phyloP scores from a whole-genome alignment of 2,329 filamentous ascomycete species.

The Xylariaceae sp. region DNA sequence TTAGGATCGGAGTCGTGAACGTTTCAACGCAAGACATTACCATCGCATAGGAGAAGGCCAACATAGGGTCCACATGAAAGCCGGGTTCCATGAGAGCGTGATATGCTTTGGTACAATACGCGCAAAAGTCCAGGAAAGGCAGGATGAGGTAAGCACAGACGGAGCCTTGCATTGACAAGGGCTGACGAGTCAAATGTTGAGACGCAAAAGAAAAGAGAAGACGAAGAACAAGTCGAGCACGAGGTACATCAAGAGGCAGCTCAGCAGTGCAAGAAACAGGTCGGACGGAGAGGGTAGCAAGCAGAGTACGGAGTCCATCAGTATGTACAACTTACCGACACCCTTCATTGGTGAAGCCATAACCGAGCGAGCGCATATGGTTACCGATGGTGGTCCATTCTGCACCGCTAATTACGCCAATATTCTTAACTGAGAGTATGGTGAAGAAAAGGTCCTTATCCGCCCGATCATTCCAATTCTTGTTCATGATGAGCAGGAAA shows the following conservation, averaged over 20 bases:
- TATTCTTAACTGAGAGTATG: conserved; percentile 58
- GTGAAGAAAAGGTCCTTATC: conserved; percentile 62
- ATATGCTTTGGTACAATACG: too few species aligned
- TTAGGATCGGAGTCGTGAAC: too few species aligned
- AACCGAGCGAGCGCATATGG: conserved; percentile 54
- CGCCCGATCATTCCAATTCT: conserved; percentile 58
- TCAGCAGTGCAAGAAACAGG: neutral
- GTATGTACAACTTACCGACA: conserved; percentile 53
- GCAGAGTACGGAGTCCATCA: neutral
- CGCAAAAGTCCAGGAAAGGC: too few species aligned
- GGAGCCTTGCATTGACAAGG: too few species aligned
- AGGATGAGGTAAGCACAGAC: too few species aligned
- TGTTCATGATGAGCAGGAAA: conserved; percentile 42
- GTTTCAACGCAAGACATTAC: too few species aligned
- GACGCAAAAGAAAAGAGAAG: too few species aligned
- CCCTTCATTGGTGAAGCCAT: conserved; percentile 61
- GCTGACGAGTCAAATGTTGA: too few species aligned
- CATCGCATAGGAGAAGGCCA: too few species aligned
- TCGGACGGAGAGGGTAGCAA: conserved; percentile 4
- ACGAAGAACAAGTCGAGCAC: neutral
- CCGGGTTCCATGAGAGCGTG: too few species aligned
- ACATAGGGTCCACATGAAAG: too few species aligned
- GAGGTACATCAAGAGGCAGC: neutral
- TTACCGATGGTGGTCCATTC: conserved; percentile 62
- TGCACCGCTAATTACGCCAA: conserved; percentile 56